Evolutionary conservation across 2,329 filamentous ascomycete genomes (phyloP), one percentile per base, ranked within the genome.

Genomic region (Sclerotinia subarctica): DNA sequence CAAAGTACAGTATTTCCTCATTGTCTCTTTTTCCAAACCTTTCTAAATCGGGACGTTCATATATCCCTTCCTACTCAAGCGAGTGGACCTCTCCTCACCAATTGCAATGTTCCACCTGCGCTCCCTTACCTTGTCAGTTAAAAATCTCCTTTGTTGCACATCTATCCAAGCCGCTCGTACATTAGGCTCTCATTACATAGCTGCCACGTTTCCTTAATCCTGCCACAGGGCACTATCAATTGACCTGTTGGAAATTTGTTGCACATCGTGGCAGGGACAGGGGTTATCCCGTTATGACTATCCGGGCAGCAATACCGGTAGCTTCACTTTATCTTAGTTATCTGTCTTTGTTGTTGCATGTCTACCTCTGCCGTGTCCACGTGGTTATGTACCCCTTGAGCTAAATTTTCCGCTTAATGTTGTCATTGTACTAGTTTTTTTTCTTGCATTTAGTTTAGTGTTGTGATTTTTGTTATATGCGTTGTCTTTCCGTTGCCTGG

Each of bases 161-260:
- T 67, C 65, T 67, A 44, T 29, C 54, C 26, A 63, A 63, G 47
- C 65, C 65, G 47, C 56, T 42, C 21, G 8, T 58, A 47, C 38
- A 58, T 65, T 35, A 17, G 51, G 17, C 17, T 42, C 46, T 35
- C n/a, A 42, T 52, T 35, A 49, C 42, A 47, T 57, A 52, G 38
- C 26, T 58, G 26, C 42, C 52, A 65, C 52, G 5, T 57, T 35
- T 35, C 46, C 24, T 38, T 46, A 7, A 44, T 35, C 21, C 17
- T 15, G 38, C 26, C 13, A 44, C 42, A 35, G 15, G 42, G 26
- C 52, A 57, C 52, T 19, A 35, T 47, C 63, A 47, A 42, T 65
- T 24, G 51, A 24, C 57, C 32, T n/a, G 51, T 47, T 65, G 52
- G 21, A 24, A 11, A 46, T 57, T 58, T 57, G 52, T 65, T 62